Evolutionary conservation across 2,329 filamentous ascomycete genomes (phyloP).

Genomic region (Pestalotiopsis sp.): DNA sequence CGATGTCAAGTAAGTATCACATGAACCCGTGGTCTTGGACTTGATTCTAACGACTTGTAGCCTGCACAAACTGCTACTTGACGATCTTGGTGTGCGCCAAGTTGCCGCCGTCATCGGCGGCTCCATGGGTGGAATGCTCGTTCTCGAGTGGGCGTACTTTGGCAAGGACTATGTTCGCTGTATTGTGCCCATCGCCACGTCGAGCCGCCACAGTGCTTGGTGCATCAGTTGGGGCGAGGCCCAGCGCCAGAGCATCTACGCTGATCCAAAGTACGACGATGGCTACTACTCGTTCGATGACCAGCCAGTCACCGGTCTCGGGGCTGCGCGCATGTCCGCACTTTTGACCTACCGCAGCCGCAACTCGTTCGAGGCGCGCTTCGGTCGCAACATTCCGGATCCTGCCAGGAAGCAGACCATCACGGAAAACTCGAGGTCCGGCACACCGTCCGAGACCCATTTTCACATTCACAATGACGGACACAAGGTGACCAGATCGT

Average conservation of each 20-base stretch:
- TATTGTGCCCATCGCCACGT: constrained; percentile 84
- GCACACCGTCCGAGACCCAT: constrained; percentile 70
- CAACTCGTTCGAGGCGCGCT: constrained; percentile 94
- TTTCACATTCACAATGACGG: constrained; percentile 85
- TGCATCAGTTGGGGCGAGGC: constrained; percentile 90
- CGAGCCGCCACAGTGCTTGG: constrained; percentile 84
- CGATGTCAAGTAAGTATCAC: constrained; percentile 77
- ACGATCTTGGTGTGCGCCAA: constrained; percentile 78
- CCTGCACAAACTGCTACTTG: constrained; percentile 77
- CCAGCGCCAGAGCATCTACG: constrained; percentile 92
- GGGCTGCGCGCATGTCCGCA: constrained; percentile 95
- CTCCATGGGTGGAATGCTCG: constrained; percentile 87
- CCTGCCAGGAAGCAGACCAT: constrained; percentile 83
- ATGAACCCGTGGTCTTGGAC: constrained; percentile 1
- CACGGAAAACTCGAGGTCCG: constrained; percentile 64
- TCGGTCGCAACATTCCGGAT: constrained; percentile 90
- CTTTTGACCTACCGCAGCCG: constrained; percentile 94
- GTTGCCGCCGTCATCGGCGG: constrained; percentile 80
- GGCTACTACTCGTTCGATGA: constrained; percentile 91
- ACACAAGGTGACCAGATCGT: constrained; percentile 63
- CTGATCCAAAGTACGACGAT: constrained; percentile 97
- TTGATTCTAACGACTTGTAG: constrained; percentile 40
- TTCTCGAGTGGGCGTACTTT: constrained; percentile 90
- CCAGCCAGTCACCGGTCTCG: constrained; percentile 82
- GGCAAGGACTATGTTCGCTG: constrained; percentile 82